Evolutionary conservation across 2,329 filamentous ascomycete genomes (phyloP).

Genomic region (Myriangium duriaei): DNA sequence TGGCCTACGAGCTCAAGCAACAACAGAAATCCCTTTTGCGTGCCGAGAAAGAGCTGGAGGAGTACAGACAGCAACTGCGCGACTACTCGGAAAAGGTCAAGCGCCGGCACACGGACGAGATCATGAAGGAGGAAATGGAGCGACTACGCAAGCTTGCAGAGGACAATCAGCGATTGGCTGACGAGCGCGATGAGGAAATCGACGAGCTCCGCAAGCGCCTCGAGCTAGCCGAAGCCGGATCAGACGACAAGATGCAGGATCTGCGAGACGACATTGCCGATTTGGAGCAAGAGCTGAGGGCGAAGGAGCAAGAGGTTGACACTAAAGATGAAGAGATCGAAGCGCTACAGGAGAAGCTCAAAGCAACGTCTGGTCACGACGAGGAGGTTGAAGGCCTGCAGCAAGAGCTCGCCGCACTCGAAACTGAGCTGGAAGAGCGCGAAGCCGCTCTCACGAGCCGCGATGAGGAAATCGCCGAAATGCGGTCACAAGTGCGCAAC

Average conservation of each 20-base stretch:
- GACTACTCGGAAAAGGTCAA: slow-evolving; percentile 75
- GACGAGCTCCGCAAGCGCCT: slow-evolving; percentile 29
- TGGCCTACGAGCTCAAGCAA: slow-evolving; percentile 74
- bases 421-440: slow-evolving; percentile 39
- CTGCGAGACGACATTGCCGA: slow-evolving; percentile 38
- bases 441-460: slow-evolving; percentile 29
- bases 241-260: slow-evolving; percentile 19
- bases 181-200: slow-evolving; percentile 32
- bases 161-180: slow-evolving; percentile 26
- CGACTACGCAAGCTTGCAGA: slow-evolving; percentile 33
- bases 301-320: slow-evolving; percentile 25
- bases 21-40: slow-evolving; percentile 74
- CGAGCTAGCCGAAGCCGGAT: slow-evolving; percentile 22
- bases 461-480: slow-evolving; percentile 20
- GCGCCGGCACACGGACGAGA: slow-evolving; percentile 57
- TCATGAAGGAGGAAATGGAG: slow-evolving; percentile 50
- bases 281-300: slow-evolving; percentile 41
- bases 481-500: slow-evolving; percentile 17
- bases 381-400: slow-evolving; percentile 48
- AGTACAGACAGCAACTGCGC: slow-evolving; percentile 66
- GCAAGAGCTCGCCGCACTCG: slow-evolving; percentile 37
- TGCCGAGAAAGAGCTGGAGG: slow-evolving; percentile 77
- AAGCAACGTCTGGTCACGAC: slow-evolving; percentile 18
- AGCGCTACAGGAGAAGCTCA: slow-evolving; percentile 27
- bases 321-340: slow-evolving; percentile 40